A percentile compares a stretch with the other conserved stretches of the same genome.
phyloP scores from a whole-genome alignment of 306 rosid genomes.

The Purshia tridentata region DNA sequence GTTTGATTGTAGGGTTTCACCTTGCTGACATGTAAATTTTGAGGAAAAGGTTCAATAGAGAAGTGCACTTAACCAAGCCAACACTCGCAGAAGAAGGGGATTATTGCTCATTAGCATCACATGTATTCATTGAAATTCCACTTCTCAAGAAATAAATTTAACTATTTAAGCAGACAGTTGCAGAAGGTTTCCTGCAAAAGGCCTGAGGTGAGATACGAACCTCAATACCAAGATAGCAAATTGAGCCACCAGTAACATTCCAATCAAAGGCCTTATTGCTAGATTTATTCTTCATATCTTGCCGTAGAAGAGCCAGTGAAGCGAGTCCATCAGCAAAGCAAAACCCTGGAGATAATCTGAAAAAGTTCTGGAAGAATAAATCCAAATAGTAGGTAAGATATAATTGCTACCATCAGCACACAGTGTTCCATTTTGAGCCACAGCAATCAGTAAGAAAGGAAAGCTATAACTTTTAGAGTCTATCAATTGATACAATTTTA shows the following conservation, averaged over 20 bases:
- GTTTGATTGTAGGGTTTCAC: not conserved
- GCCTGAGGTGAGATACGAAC: conserved; percentile 34
- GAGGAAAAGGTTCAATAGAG: not conserved
- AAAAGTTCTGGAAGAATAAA: conserved; percentile 67
- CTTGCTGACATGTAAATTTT: not conserved
- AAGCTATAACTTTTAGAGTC: not conserved
- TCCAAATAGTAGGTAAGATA: conserved; percentile 25
- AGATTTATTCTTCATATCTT: conserved; percentile 91
- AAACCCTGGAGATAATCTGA: conserved; percentile 96
- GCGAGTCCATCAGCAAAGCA: conserved; percentile 99
- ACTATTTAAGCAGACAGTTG: conserved; percentile 23
- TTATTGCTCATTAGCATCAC: conserved; percentile 1
- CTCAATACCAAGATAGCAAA: conserved; percentile 90
- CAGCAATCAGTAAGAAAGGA: not conserved
- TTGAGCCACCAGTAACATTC: conserved; percentile 92
- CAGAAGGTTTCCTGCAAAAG: conserved; percentile 7
- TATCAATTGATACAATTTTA: not conserved
- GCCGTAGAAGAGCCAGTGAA: conserved; percentile 92
- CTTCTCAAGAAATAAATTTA: conserved; percentile 3
- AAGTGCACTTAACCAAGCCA: conserved; percentile 1
- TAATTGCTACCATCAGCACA: conserved; percentile 14
- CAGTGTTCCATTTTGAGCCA: conserved; percentile 7
- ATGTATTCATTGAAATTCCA: not conserved
- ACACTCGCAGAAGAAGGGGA: not conserved
- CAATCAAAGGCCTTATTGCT: conserved; percentile 78